Base-by-base conservation (phyloP, 2,329 filamentous ascomycete species). In the Plenodomus biglobosus region DNA sequence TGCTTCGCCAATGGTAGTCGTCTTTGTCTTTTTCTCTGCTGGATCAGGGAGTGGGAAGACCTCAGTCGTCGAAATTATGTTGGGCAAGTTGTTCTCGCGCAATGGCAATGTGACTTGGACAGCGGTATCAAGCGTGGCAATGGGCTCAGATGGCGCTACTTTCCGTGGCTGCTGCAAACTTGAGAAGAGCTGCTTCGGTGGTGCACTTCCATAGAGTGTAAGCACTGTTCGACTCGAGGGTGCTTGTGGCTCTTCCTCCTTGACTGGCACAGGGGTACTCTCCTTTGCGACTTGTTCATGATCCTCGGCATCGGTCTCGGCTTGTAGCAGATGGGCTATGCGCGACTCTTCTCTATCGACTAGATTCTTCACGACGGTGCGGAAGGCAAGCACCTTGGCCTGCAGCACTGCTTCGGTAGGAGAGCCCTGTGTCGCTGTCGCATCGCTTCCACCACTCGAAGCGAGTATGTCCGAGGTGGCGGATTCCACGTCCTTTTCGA, bases 131-230 rank as follows among this genome's bases (percentile, higher is more conserved):
- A 74, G 63, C 6, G 69, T 70, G 18, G 68, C 62, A 37, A 67
- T 46, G 40, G 34, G 65, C n/a, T 67, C 62, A 20, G 68, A 58
- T 1, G 71, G 68, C 15, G 60, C 19, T n/a, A 68, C 48, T 37
- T 76, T 62, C 27, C 73, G 69, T 11, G 76, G 73, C 45, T 81
- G 78, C 56, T 87, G 88, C 41, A 96, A 76, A 70, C 92, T 95
- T 3, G 92, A 95, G 69, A 94, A 96, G 3, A 96, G 77, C 51
- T 92, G 88, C 59, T 85, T 86, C 30, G 88, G 81, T 38, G 85
- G 50, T 8, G 87, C 87, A 58, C 85, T 87, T 45, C 89, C 90
- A 58, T 85, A 86, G 1, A 95, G 76, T 1, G 89, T 92, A 48
- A 96, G 76, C 5, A 92, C 85, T 15, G 84, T 75, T 53, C 77